Evolutionary conservation across 106 monocot genomes (phyloP).

Genomic region (Dendrobium chrysotoxum): DNA sequence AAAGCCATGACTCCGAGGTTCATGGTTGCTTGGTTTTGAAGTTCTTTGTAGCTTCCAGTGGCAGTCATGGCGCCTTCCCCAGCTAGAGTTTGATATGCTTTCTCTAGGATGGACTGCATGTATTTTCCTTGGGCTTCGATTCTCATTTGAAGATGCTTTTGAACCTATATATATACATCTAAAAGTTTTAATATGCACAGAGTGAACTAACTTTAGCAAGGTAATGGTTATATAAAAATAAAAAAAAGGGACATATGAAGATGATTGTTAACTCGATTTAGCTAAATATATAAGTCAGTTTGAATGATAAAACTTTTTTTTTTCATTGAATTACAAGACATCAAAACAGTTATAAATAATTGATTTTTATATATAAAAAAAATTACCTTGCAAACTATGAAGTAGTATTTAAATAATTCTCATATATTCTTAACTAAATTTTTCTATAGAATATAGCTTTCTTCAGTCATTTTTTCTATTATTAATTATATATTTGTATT

Average conservation of each 20-base stretch:
- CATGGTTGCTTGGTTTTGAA: constrained; percentile 15
- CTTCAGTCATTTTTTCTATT: background rate
- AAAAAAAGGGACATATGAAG: no score
- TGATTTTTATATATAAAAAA: no score
- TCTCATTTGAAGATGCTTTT: constrained; percentile 77
- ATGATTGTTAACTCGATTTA: no score
- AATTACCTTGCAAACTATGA: no score
- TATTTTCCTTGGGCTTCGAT: constrained; percentile 88
- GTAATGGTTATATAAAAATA: background rate
- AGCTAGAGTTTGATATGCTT: constrained; percentile 55
- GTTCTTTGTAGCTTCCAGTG: constrained; percentile 23
- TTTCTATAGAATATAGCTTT: no score
- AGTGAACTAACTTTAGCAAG: background rate
- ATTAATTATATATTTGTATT: background rate
- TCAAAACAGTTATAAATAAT: no score
- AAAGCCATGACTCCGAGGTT: constrained; percentile 22
- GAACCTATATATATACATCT: constrained; percentile 33
- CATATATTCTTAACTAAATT: no score
- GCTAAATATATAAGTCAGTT: no score
- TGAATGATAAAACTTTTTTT: no score
- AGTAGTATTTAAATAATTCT: no score
- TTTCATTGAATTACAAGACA: no score
- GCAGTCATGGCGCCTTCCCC: constrained; percentile 31
- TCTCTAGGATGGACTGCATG: constrained; percentile 81
- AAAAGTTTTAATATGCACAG: background rate